phyloP scores from a whole-genome alignment of 2,329 filamentous ascomycete species.

The Simplicillium sp. region DNA sequence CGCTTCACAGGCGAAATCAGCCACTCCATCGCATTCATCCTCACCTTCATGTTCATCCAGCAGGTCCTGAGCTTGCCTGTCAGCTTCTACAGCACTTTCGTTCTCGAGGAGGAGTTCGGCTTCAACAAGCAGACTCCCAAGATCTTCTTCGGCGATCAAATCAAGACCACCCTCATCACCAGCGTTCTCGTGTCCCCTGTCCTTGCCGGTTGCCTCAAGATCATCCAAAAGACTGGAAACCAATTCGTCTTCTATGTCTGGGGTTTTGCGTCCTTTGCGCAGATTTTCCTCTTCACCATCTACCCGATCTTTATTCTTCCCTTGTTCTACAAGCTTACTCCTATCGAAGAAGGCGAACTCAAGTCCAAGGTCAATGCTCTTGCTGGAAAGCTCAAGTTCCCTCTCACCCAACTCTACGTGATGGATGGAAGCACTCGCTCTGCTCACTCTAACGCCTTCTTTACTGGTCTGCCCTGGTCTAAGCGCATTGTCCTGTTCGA shows the following conservation, averaged over 20 bases:
- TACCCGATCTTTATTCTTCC: constrained; percentile 93
- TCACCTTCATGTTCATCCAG: constrained; percentile 75
- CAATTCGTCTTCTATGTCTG: constrained; percentile 98
- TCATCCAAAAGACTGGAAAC: constrained; percentile 87
- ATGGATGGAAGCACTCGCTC: constrained; percentile 87
- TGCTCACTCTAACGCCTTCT: constrained; percentile 85
- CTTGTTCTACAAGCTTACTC: constrained; percentile 96
- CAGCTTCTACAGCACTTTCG: constrained; percentile 87
- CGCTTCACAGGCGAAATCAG: constrained; percentile 86
- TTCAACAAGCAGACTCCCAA: constrained; percentile 97
- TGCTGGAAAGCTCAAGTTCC: constrained; percentile 78
- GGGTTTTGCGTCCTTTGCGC: constrained; percentile 81
- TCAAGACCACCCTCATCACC: constrained; percentile 81
- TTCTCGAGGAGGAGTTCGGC: constrained; percentile 91
- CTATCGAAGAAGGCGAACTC: constrained; percentile 75
- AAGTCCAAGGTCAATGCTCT: constrained; percentile 83
- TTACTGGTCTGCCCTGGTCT: constrained; percentile 97
- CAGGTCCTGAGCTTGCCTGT: constrained; percentile 71
- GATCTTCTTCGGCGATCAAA: constrained; percentile 79
- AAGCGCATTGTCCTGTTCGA: constrained; percentile 99
- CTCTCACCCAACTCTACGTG: constrained; percentile 84
- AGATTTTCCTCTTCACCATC: constrained; percentile 91
- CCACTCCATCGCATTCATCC: constrained; percentile 86
- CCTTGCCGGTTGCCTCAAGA: constrained; percentile 83
- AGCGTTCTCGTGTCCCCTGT: constrained; percentile 77